These are phyloP conservation scores for Priceomyces castillae DNA, from an alignment of 805 yeast genomes.

Conservation along the genomic window DNA sequence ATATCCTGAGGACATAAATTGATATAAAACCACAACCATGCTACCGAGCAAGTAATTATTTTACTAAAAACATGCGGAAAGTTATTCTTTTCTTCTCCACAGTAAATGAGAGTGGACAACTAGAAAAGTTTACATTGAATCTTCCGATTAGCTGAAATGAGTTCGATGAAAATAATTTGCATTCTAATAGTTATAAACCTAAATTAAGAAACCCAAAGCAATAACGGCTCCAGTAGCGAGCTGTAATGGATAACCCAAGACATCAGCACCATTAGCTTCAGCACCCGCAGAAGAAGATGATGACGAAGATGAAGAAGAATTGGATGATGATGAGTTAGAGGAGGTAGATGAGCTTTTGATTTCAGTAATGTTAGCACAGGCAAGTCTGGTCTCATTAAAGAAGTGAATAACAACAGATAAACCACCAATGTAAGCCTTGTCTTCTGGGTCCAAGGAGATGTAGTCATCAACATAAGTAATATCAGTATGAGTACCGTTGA, in stretches of 20 bases:
- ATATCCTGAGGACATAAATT: too few species aligned
- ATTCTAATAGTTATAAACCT: neutral
- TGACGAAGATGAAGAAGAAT: neutral
- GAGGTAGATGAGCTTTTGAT: neutral
- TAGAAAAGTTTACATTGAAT: too few species aligned
- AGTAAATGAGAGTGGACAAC: too few species aligned
- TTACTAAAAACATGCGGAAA: too few species aligned
- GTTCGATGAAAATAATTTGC: too few species aligned
- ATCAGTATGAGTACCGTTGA: slow-evolving; percentile 24
- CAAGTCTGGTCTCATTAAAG: slow-evolving; percentile 28
- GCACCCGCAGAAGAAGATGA: neutral
- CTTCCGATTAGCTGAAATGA: too few species aligned
- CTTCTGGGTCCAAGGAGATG: slow-evolving; percentile 29
- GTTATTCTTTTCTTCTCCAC: too few species aligned
- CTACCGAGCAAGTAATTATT: too few species aligned
- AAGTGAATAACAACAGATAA: slow-evolving; percentile 38
- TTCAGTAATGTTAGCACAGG: slow-evolving; percentile 38
- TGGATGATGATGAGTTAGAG: neutral
- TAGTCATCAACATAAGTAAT: slow-evolving; percentile 27
- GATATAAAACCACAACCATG: too few species aligned
- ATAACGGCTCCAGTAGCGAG: neutral
- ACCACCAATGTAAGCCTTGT: slow-evolving; percentile 29
- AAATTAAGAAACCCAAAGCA: neutral
- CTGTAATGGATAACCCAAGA: neutral
- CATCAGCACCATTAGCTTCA: neutral